Conservation (phyloP, 2,329 filamentous ascomycete species). For the Ascochyta lentis region DNA sequence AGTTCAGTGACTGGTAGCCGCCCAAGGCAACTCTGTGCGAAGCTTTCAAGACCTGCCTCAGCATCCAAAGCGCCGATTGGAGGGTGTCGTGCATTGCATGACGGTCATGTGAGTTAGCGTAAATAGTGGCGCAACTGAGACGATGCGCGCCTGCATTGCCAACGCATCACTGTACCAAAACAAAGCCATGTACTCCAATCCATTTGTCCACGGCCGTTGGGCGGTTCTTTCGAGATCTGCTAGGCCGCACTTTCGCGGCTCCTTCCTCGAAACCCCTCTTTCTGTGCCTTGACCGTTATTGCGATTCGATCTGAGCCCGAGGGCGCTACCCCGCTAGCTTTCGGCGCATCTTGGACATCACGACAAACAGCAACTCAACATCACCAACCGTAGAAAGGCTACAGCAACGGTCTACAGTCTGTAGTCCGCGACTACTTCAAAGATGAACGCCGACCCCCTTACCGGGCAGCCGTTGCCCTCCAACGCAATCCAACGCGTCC, state of each 20-base stretch:
- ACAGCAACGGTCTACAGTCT: background rate
- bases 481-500: conserved; percentile 83
- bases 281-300: conserved; percentile 12
- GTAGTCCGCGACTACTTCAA: background rate
- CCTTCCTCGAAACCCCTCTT: conserved; percentile 26
- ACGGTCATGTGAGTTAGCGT: conserved; percentile 19
- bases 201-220: conserved; percentile 38
- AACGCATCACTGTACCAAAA: conserved; percentile 44
- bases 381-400: background rate
- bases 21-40: background rate
- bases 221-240: conserved; percentile 26
- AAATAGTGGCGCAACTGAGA: conserved; percentile 9
- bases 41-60: conserved; percentile 9
- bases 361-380: background rate
- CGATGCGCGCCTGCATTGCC: conserved; percentile 34
- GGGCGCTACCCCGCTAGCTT: conserved; percentile 27
- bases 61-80: conserved; percentile 24
- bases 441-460: conserved; percentile 73
- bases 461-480: conserved; percentile 72
- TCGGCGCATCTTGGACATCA: conserved; percentile 9
- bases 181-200: conserved; percentile 38
- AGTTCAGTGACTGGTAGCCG: background rate
- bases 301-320: conserved; percentile 8
- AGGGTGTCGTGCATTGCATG: conserved; percentile 17
- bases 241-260: conserved; percentile 27